A percentile compares a stretch with the other conserved stretches of the same genome.
phyloP scores from a whole-genome alignment of 768 basidiomycete species.

The Paxillus rubicundulus region DNA sequence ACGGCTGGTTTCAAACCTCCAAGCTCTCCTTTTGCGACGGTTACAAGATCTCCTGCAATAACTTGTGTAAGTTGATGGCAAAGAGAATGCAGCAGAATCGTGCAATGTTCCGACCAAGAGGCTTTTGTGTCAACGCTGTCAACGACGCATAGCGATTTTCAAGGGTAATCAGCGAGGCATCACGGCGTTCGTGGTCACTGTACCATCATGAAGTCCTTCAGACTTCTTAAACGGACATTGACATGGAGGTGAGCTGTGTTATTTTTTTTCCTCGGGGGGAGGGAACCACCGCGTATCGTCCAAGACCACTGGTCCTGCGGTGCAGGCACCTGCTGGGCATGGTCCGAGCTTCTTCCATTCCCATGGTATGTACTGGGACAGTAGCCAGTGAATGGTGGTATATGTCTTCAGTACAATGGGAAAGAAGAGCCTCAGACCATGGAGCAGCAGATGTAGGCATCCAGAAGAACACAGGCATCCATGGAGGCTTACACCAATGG shows the following conservation, averaged over 20 bases:
- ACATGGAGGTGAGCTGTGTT: constrained; percentile 5
- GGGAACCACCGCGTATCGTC: not conserved
- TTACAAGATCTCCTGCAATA: not conserved
- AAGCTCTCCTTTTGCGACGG: constrained; percentile 6
- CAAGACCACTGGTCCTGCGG: constrained; percentile 22
- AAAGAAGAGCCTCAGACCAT: constrained; percentile 38
- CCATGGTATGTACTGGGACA: constrained; percentile 49
- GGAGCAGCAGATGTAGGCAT: constrained; percentile 26
- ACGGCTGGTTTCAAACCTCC: constrained; percentile 7
- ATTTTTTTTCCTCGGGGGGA: not conserved
- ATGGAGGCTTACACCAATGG: not conserved
- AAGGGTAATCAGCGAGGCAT: constrained; percentile 1
- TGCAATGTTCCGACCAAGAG: not conserved
- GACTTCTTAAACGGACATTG: not conserved
- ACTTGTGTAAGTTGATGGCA: constrained; percentile 10
- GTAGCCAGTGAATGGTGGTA: constrained; percentile 30
- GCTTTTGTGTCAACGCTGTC: not conserved
- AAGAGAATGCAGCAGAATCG: not conserved
- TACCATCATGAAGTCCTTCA: constrained; percentile 5
- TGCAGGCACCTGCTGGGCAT: constrained; percentile 28
- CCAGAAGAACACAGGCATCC: constrained; percentile 17
- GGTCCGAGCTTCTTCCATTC: constrained; percentile 53
- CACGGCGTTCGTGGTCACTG: not conserved
- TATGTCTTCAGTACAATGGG: constrained; percentile 35
- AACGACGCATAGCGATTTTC: not conserved